These are phyloP conservation scores for Aspergillus fumigatus DNA, from an alignment of 2,329 filamentous ascomycete genomes.

Conservation along the genomic window DNA sequence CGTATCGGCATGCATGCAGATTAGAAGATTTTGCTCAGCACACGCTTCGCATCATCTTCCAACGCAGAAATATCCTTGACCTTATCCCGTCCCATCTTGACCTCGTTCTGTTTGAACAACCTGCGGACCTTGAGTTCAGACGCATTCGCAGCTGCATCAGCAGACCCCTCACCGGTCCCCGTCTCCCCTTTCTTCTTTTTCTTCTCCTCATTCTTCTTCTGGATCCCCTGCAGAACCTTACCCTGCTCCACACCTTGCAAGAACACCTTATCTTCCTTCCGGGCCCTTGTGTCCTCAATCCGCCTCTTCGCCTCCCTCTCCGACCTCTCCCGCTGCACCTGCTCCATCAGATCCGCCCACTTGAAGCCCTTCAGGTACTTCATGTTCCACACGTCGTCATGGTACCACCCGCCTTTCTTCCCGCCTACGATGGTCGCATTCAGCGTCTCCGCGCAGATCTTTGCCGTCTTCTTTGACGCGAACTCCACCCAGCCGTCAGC, in stretches of 20 bases:
- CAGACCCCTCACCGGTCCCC: conserved; percentile 1
- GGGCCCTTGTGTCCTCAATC: conserved; percentile 39
- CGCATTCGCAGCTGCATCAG: conserved; percentile 8
- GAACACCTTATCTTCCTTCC: conserved; percentile 43
- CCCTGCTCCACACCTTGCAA: conserved; percentile 39
- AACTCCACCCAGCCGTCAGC: conserved; percentile 47
- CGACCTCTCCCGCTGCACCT: conserved; percentile 38
- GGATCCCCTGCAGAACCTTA: conserved; percentile 41
- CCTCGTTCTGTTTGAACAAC: conserved; percentile 43
- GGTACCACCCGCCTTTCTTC: conserved; percentile 42
- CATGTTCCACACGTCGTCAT: conserved; percentile 46
- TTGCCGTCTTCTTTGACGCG: conserved; percentile 42
- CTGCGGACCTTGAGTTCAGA: conserved; percentile 24
- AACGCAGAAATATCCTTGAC: conserved; percentile 22
- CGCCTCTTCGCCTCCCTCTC: conserved; percentile 39
- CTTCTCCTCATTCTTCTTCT: conserved; percentile 41
- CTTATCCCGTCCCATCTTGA: conserved; percentile 22
- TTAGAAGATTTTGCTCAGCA: conserved; percentile 45
- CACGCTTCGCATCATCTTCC: conserved; percentile 39
- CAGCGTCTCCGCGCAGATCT: conserved; percentile 42
- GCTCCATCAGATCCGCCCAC: conserved; percentile 45
- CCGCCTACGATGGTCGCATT: conserved; percentile 43
- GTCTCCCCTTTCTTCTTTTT: conserved; percentile 25
- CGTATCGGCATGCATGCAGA: background rate
- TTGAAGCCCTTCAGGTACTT: conserved; percentile 41